Evolutionary conservation across 2,329 filamentous ascomycete species (phyloP).

Genomic region (Scortechinia acanthostroma): DNA sequence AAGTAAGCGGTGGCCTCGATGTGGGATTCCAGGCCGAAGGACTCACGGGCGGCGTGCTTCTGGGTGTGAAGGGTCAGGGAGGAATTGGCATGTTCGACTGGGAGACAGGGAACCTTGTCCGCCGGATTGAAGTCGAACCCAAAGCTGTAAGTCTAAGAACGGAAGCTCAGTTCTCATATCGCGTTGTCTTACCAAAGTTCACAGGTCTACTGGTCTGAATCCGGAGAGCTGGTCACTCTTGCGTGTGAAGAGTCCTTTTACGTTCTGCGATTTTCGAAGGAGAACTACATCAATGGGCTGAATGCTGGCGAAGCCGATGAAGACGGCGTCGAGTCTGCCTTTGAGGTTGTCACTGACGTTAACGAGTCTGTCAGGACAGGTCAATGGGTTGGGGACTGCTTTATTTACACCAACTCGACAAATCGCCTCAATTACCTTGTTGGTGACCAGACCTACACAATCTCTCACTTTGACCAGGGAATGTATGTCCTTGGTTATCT

Average conservation of each 20-base stretch:
- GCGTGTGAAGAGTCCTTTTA: slow-evolving; percentile 95
- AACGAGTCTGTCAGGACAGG: slow-evolving; percentile 89
- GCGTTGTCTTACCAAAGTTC: not conserved
- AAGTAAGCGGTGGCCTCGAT: slow-evolving; percentile 80
- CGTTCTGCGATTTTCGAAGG: slow-evolving; percentile 82
- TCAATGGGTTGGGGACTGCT: slow-evolving; percentile 97
- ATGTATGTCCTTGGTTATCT: slow-evolving; percentile 96
- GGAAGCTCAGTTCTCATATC: not conserved
- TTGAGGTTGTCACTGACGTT: slow-evolving; percentile 93
- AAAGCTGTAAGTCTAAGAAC: slow-evolving; percentile 18
- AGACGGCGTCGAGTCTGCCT: slow-evolving; percentile 89
- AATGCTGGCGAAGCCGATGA: slow-evolving; percentile 77
- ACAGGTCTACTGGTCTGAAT: slow-evolving; percentile 93
- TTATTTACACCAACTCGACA: slow-evolving; percentile 95
- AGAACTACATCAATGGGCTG: slow-evolving; percentile 77
- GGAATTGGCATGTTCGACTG: slow-evolving; percentile 96
- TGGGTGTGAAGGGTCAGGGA: slow-evolving; percentile 90
- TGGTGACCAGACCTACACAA: slow-evolving; percentile 93
- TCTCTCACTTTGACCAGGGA: slow-evolving; percentile 90
- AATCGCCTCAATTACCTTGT: slow-evolving; percentile 97
- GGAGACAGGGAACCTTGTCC: slow-evolving; percentile 79
- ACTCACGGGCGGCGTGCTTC: slow-evolving; percentile 76
- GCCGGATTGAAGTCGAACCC: slow-evolving; percentile 66
- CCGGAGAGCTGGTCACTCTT: slow-evolving; percentile 83
- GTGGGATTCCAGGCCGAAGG: slow-evolving; percentile 94